phyloP scores from a whole-genome alignment of 2,329 filamentous ascomycete species.

The Cladosporium sp. region DNA sequence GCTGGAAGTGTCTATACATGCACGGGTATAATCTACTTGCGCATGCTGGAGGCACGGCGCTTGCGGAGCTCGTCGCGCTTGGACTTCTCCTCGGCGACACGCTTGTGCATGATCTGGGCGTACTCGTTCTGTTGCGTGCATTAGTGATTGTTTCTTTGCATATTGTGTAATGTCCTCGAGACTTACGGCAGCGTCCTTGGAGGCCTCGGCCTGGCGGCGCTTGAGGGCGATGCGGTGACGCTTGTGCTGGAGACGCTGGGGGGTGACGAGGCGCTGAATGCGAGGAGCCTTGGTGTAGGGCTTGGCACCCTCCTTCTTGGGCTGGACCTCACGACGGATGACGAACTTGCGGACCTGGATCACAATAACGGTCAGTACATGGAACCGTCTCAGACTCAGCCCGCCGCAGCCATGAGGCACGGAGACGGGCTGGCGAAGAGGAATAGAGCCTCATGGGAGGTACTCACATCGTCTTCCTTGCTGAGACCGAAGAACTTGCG shows the following conservation, averaged over 20 bases:
- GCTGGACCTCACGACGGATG: conserved; percentile 96
- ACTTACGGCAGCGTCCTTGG: conserved; percentile 98
- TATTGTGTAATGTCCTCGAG: background rate
- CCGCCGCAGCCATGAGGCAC: conserved; percentile 18
- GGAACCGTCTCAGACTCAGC: conserved; percentile 30
- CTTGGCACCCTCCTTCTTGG: conserved; percentile 96
- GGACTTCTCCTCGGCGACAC: conserved; percentile 92
- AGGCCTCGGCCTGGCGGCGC: conserved; percentile 92
- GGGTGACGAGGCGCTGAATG: conserved; percentile 99
- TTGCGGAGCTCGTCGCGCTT: conserved; percentile 92
- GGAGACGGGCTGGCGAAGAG: conserved; percentile 56
- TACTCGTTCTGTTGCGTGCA: conserved; percentile 75
- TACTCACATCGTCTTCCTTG: conserved; percentile 99
- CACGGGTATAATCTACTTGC: conserved; percentile 55
- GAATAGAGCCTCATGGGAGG: conserved; percentile 41
- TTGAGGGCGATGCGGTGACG: conserved; percentile 96
- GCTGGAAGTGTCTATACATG: background rate
- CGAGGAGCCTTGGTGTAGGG: conserved; percentile 99
- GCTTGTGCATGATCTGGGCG: conserved; percentile 91
- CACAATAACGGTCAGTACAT: conserved; percentile 26
- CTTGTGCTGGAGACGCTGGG: conserved; percentile 99
- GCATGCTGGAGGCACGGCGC: conserved; percentile 93
- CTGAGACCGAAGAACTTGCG: conserved; percentile 98
- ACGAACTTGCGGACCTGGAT: conserved; percentile 96
- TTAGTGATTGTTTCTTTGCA: conserved; percentile 32